Evolutionary conservation across 2,329 filamentous ascomycete species (phyloP).

Genomic region (Sclerotinia spermophila): DNA sequence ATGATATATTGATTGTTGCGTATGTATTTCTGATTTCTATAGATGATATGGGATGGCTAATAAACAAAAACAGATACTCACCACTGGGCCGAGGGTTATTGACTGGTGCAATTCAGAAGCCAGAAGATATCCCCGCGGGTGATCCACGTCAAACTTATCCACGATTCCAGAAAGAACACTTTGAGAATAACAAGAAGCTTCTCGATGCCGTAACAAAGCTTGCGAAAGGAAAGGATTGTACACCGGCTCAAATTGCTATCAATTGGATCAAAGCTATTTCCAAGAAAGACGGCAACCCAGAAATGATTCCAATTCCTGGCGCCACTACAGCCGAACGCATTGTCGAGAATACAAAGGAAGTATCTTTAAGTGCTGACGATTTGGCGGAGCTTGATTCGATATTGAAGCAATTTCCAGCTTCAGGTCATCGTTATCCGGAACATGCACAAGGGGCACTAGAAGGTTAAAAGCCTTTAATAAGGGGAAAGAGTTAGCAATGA

Average conservation of each 20-base stretch:
- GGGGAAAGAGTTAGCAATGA: neutral
- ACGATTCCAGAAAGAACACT: conserved; percentile 60
- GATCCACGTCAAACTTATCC: conserved; percentile 57
- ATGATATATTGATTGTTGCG: conserved; percentile 65
- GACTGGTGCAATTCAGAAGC: conserved; percentile 48
- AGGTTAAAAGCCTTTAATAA: neutral
- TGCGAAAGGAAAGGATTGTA: conserved; percentile 57
- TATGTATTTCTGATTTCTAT: conserved; percentile 24
- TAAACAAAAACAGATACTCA: conserved; percentile 51
- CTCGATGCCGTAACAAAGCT: conserved; percentile 54
- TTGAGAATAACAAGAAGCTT: conserved; percentile 61
- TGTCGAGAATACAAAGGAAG: conserved; percentile 54
- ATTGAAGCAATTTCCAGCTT: conserved; percentile 46
- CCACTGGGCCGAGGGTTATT: conserved; percentile 63
- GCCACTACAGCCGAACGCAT: conserved; percentile 55
- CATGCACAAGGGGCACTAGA: neutral
- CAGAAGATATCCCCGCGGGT: conserved; percentile 53
- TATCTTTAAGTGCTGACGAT: conserved; percentile 50
- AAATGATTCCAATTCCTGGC: conserved; percentile 64
- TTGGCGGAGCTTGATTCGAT: conserved; percentile 49
- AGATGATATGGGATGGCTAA: conserved; percentile 20
- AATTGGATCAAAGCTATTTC: conserved; percentile 46
- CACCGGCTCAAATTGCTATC: conserved; percentile 61
- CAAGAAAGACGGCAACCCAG: conserved; percentile 32
- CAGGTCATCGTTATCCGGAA: conserved; percentile 47